Evolutionary conservation across 352 stramenopile species (phyloP).

Genomic region (Aphanomyces cochlioides): DNA sequence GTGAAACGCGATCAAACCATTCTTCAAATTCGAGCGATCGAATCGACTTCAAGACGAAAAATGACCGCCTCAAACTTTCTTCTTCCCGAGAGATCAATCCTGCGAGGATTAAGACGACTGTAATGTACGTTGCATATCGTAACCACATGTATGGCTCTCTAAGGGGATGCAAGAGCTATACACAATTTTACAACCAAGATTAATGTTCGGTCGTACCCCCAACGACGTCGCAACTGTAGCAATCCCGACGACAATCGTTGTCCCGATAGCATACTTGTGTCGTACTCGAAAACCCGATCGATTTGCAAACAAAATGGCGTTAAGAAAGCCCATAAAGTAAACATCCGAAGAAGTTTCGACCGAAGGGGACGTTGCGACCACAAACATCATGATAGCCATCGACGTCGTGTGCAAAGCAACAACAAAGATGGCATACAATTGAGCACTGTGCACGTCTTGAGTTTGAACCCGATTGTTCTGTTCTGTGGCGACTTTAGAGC

Average conservation of each 20-base stretch:
- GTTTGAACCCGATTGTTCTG: neutral
- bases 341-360: constrained; percentile 21
- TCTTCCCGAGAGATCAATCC: constrained; percentile 28
- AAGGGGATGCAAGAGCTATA: neutral
- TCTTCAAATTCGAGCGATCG: constrained; percentile 32
- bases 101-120: constrained; percentile 21
- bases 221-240: neutral
- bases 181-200: neutral
- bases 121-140: constrained; percentile 27
- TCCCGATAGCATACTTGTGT: constrained; percentile 21
- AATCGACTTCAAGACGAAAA: constrained; percentile 31
- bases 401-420: constrained; percentile 64
- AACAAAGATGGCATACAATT: constrained; percentile 65
- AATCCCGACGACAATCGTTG: constrained; percentile 11
- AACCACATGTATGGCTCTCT: constrained; percentile 34
- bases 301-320: constrained; percentile 28
- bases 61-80: constrained; percentile 22
- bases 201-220: neutral
- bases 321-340: constrained; percentile 32
- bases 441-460: constrained; percentile 60
- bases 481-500: neutral
- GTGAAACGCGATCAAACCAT: constrained; percentile 14
- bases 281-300: constrained; percentile 28
- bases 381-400: constrained; percentile 64
- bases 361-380: constrained; percentile 36